phyloP scores from a whole-genome alignment of 805 yeast species.

The Lachancea waltii region DNA sequence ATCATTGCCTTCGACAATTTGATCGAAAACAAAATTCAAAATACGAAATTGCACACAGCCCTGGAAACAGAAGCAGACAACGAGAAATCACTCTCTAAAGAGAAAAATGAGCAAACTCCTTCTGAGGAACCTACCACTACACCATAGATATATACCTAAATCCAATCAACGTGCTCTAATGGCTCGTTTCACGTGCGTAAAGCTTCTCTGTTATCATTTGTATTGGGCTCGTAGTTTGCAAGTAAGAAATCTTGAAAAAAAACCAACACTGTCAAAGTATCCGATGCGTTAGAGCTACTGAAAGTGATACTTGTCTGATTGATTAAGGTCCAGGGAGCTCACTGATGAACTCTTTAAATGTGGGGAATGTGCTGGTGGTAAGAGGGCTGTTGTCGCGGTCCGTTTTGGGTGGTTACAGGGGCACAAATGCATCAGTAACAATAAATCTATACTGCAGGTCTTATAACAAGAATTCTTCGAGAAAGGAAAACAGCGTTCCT shows the following conservation, averaged over 20 bases:
- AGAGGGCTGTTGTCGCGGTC: not conserved
- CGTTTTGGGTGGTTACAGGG: not conserved
- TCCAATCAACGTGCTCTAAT: not conserved
- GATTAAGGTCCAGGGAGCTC: not conserved
- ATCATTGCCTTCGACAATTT: conserved; percentile 94
- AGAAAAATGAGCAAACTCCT: not conserved
- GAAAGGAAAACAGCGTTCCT: not conserved
- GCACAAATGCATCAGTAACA: not conserved
- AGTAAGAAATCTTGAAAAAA: not conserved
- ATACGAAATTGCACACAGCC: conserved; percentile 44
- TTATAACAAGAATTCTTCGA: not conserved
- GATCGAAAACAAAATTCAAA: conserved; percentile 90
- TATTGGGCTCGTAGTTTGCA: no score
- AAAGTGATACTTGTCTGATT: not conserved
- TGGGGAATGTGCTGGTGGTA: conserved; percentile 3
- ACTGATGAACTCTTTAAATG: conserved; percentile 3
- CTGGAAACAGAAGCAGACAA: conserved; percentile 24
- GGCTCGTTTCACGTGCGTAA: no score
- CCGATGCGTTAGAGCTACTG: not conserved
- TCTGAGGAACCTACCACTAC: conserved; percentile 1
- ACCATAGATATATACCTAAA: not conserved
- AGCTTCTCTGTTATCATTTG: not conserved
- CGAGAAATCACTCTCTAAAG: conserved; percentile 9
- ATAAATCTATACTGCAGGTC: not conserved
- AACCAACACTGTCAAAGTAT: not conserved